Evolutionary conservation across 1,284 basidiomycete species (phyloP).

Genomic region (Sanguinoderma infundibulare): DNA sequence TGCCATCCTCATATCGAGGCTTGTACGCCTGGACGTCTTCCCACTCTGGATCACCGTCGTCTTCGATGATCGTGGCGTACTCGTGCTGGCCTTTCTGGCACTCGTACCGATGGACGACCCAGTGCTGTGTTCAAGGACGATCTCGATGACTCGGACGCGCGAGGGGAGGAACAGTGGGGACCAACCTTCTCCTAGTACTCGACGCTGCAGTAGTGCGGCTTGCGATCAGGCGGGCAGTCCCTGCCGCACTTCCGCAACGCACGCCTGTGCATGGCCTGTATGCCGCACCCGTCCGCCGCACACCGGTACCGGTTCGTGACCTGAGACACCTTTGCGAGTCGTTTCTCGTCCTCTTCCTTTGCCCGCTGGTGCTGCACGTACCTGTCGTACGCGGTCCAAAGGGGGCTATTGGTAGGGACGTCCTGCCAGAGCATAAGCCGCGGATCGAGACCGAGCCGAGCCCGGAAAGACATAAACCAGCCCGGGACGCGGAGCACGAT

Average conservation of each 20-base stretch:
- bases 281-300: conserved; percentile 10
- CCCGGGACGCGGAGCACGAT: conserved; percentile 3
- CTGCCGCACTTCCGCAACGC: conserved; percentile 12
- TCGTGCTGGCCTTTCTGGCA: not conserved
- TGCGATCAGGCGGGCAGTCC: conserved; percentile 11
- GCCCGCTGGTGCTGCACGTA: not conserved
- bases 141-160: not conserved
- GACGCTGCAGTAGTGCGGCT: conserved; percentile 21
- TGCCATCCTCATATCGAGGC: not conserved
- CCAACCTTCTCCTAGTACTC: conserved; percentile 14
- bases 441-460: not conserved
- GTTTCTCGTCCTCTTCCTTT: conserved; percentile 2
- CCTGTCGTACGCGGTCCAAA: not conserved
- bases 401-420: not conserved
- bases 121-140: not conserved
- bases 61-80: not conserved
- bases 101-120: conserved; percentile 4
- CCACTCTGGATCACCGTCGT: conserved; percentile 3
- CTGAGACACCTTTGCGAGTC: not conserved
- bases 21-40: not conserved
- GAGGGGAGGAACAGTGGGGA: no score
- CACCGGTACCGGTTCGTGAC: conserved; percentile 8
- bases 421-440: not conserved
- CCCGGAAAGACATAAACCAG: conserved; percentile 2
- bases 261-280: conserved; percentile 2